Conservation (phyloP, 371 early-diverging fungal species). For the Mucor piriformis region DNA sequence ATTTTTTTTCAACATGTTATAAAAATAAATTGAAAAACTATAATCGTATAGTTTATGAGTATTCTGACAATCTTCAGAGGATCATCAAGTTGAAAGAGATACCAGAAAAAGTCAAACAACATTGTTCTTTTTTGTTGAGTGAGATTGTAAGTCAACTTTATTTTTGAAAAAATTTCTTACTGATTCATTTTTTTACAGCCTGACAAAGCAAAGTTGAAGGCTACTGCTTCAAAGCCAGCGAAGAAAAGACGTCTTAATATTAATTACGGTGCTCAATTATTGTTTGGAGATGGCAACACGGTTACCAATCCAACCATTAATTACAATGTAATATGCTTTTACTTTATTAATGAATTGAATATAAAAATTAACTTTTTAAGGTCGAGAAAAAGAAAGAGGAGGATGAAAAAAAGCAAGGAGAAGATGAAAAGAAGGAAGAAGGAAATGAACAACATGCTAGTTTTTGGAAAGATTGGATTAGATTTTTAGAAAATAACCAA, state of each 20-base stretch:
- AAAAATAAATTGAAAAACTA: constrained; percentile 3
- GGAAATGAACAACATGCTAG: not conserved
- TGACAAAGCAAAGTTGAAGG: constrained; percentile 1
- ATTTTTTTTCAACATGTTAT: not conserved
- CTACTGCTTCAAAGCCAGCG: constrained; percentile 3
- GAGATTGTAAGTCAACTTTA: constrained; percentile 6
- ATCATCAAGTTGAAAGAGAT: constrained; percentile 4
- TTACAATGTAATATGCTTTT: not conserved
- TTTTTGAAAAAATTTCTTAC: not conserved
- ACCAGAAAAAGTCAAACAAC: constrained; percentile 1
- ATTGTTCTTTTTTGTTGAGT: constrained; percentile 8
- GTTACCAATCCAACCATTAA: not conserved
- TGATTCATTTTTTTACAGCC: not conserved
- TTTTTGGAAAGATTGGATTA: constrained; percentile 11
- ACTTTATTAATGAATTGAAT: not conserved
- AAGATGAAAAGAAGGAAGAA: constrained; percentile 5
- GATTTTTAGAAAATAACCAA: constrained; percentile 13
- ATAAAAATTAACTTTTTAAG: constrained; percentile 7
- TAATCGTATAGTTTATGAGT: constrained; percentile 8
- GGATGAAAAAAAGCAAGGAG: not conserved
- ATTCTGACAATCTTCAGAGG: not conserved
- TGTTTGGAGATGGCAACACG: constrained; percentile 5
- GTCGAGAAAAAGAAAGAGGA: constrained; percentile 4
- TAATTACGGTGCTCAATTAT: constrained; percentile 1
- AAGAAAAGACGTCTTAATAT: constrained; percentile 11